Conservation (phyloP, 1,139 yeast species). For the Blastobotrys capitulatus region DNA sequence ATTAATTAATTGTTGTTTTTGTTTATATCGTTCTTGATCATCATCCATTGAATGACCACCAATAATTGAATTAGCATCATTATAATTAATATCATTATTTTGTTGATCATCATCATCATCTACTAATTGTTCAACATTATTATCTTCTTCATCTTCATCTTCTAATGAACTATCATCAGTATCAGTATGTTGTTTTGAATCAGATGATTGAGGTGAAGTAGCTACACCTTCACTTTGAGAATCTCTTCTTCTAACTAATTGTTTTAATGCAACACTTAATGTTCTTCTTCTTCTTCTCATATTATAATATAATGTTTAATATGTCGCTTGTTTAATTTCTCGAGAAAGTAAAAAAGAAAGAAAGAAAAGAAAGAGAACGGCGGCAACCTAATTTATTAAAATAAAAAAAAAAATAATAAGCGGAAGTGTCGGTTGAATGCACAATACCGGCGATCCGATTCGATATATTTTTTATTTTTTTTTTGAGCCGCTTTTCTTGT, state of each 20-base stretch:
- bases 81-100: conserved; percentile 10
- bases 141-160: background rate
- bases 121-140: background rate
- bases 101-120: background rate
- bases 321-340: too few relatives aligned
- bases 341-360: too few relatives aligned
- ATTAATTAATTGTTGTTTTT: background rate
- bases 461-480: too few relatives aligned
- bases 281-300: background rate
- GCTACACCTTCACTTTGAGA: background rate
- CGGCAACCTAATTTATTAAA: too few relatives aligned
- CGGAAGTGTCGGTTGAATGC: too few relatives aligned
- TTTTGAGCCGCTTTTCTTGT: too few relatives aligned
- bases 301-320: background rate
- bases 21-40: background rate
- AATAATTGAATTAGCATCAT: conserved; percentile 29
- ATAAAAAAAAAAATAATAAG: too few relatives aligned
- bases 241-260: conserved; percentile 2
- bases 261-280: conserved; percentile 1
- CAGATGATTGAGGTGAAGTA: background rate
- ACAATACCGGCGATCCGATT: too few relatives aligned
- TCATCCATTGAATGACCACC: conserved; percentile 22
- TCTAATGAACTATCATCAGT: conserved; percentile 1
- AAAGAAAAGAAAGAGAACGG: too few relatives aligned
- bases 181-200: background rate